These are phyloP conservation scores for Benincasa hispida DNA, from an alignment of 306 rosid species.

Conservation along the genomic window DNA sequence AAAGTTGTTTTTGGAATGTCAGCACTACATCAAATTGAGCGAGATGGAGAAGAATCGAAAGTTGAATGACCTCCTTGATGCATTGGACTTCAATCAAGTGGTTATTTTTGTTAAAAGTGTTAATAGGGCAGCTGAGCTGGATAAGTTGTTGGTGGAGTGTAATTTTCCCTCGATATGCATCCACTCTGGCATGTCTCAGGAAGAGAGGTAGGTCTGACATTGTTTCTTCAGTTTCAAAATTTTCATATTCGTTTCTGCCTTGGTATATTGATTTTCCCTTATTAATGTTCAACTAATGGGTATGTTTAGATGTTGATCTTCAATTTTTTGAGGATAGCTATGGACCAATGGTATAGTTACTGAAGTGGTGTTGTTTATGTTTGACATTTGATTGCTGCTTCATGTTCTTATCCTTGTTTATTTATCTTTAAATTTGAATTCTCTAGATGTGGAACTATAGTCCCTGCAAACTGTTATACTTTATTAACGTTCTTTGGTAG, in stretches of 20 bases:
- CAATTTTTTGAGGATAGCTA: neutral
- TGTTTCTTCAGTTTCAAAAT: no score
- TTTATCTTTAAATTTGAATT: neutral
- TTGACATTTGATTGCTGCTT: neutral
- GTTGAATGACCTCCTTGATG: constrained; percentile 96
- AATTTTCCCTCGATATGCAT: constrained; percentile 96
- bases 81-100: constrained; percentile 92
- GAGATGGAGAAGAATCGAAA: constrained; percentile 95
- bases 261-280: neutral
- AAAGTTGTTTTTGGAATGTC: constrained; percentile 16
- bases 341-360: neutral
- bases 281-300: neutral
- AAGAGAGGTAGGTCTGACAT: constrained; percentile 59
- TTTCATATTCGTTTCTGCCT: neutral
- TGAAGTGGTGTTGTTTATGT: neutral
- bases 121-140: constrained; percentile 93
- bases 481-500: neutral
- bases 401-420: neutral
- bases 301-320: neutral
- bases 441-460: neutral
- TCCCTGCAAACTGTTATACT: neutral
- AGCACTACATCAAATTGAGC: constrained; percentile 98
- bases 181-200: constrained; percentile 98
- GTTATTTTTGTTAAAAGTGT: constrained; percentile 97
- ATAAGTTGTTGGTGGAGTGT: constrained; percentile 90